Percentiles rank a stretch among this genome's conserved stretches.
These are phyloP conservation scores for Fusarium lateritium DNA, from an alignment of 2,329 filamentous ascomycete species.

Conservation along the genomic window DNA sequence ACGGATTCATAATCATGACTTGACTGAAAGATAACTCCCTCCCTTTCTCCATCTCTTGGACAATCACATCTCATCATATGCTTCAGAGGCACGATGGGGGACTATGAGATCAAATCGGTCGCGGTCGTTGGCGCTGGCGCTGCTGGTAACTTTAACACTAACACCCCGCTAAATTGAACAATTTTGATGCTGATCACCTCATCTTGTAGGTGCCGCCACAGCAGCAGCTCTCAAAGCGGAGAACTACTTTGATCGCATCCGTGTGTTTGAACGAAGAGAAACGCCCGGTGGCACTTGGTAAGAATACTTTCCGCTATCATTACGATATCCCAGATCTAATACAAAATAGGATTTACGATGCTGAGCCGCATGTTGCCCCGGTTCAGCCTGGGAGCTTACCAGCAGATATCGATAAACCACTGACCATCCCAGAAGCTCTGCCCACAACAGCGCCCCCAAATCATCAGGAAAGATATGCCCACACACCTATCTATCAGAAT, in stretches of 20 bases:
- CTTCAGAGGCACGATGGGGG: not conserved
- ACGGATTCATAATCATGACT: not conserved
- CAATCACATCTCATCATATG: not conserved
- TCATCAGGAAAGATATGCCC: conserved; percentile 60
- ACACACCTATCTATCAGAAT: conserved; percentile 66
- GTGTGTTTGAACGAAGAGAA: conserved; percentile 61
- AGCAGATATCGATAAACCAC: conserved; percentile 60
- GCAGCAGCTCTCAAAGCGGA: conserved; percentile 63
- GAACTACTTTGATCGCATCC: conserved; percentile 59
- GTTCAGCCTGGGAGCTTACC: conserved; percentile 62
- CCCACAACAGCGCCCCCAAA: conserved; percentile 59
- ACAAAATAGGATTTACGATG: conserved; percentile 65
- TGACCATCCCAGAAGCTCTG: conserved; percentile 60
- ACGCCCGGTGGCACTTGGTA: conserved; percentile 63
- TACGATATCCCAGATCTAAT: not conserved
- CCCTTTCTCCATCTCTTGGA: not conserved
- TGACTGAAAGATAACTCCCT: no score
- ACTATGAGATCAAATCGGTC: conserved; percentile 35
- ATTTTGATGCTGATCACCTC: not conserved
- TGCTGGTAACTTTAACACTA: conserved; percentile 18
- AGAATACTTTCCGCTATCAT: not conserved
- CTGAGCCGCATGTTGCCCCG: conserved; percentile 52
- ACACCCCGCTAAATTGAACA: no score
- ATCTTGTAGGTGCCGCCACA: conserved; percentile 59
- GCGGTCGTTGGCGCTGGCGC: conserved; percentile 45